A percentile compares a stretch with the other conserved stretches of the same genome.
Evolutionary conservation across 192 early-diverging fungal genomes (phyloP).

Genomic region (Coemansia sp.): DNA sequence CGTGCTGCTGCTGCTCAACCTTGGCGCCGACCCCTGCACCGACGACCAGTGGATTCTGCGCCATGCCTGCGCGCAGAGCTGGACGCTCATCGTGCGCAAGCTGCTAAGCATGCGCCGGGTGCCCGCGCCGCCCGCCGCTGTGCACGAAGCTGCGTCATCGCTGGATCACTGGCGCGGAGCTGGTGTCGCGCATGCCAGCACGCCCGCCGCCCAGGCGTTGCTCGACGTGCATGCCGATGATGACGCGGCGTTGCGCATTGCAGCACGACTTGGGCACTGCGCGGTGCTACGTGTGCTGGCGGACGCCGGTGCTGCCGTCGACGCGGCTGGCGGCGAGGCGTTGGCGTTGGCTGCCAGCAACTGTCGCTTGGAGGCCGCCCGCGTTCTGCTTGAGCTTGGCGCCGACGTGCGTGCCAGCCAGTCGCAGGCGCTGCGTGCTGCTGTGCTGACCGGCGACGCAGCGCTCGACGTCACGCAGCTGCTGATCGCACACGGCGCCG

Average conservation of each 20-base stretch:
- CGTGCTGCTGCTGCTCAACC: constrained; percentile 45
- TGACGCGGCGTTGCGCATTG: constrained; percentile 37
- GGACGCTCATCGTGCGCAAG: constrained; percentile 31
- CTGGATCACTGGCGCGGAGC: constrained; percentile 39
- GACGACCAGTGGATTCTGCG: constrained; percentile 54
- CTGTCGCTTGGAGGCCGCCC: constrained; percentile 10
- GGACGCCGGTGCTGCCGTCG: constrained; percentile 25
- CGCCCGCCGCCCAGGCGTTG: not conserved
- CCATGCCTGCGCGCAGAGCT: constrained; percentile 35
- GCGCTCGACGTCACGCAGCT: constrained; percentile 14
- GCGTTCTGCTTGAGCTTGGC: constrained; percentile 28
- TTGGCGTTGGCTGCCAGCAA: constrained; percentile 33
- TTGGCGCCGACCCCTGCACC: constrained; percentile 48
- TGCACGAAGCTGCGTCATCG: not conserved
- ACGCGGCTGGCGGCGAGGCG: constrained; percentile 25
- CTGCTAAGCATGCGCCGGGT: constrained; percentile 17
- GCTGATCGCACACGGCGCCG: constrained; percentile 34
- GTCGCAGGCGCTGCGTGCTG: constrained; percentile 39
- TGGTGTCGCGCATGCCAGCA: not conserved
- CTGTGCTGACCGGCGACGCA: constrained; percentile 43
- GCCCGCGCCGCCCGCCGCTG: not conserved
- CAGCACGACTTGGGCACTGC: constrained; percentile 28
- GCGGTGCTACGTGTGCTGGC: constrained; percentile 22
- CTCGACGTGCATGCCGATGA: constrained; percentile 33
- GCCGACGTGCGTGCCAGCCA: constrained; percentile 23